A percentile compares a stretch with the other conserved stretches of the same genome.
Evolutionary conservation across 805 yeast genomes (phyloP).

Genomic region (Millerozyma acaciae): DNA sequence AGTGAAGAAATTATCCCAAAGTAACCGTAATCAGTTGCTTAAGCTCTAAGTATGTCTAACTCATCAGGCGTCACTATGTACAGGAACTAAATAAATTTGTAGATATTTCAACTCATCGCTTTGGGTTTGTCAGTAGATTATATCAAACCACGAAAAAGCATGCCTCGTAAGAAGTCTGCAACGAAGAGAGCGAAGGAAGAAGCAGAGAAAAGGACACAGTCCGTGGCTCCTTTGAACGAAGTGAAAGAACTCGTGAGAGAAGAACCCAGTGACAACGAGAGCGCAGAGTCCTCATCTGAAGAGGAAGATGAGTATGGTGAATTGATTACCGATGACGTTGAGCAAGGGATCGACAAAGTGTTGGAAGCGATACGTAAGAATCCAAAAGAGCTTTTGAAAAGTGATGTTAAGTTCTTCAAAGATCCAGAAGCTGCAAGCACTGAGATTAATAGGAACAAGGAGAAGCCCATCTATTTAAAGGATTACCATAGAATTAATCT

Average conservation of each 20-base stretch:
- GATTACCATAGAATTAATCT: slow-evolving; percentile 88
- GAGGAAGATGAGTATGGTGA: slow-evolving; percentile 93
- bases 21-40: background rate
- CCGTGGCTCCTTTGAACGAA: slow-evolving; percentile 14
- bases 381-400: slow-evolving; percentile 63
- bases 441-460: slow-evolving; percentile 17
- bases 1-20: slow-evolving; percentile 9
- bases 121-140: background rate
- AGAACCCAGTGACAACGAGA: slow-evolving; percentile 20
- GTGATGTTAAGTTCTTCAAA: slow-evolving; percentile 69
- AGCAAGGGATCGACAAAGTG: slow-evolving; percentile 70
- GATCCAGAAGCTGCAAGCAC: slow-evolving; percentile 43
- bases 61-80: background rate
- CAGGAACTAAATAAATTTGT: background rate
- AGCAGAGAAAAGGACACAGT: slow-evolving; percentile 17
- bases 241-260: slow-evolving; percentile 19
- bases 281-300: slow-evolving; percentile 44
- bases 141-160: slow-evolving; percentile 17
- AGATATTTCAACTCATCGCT: background rate
- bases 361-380: slow-evolving; percentile 64
- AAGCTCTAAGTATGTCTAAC: background rate
- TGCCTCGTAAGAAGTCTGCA: slow-evolving; percentile 89
- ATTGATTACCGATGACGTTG: slow-evolving; percentile 80
- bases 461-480: slow-evolving; percentile 75
- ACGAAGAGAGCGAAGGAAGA: slow-evolving; percentile 63